Evolutionary conservation across 306 rosid species (phyloP).

Genomic region (Sphenostylis stenocarpa): DNA sequence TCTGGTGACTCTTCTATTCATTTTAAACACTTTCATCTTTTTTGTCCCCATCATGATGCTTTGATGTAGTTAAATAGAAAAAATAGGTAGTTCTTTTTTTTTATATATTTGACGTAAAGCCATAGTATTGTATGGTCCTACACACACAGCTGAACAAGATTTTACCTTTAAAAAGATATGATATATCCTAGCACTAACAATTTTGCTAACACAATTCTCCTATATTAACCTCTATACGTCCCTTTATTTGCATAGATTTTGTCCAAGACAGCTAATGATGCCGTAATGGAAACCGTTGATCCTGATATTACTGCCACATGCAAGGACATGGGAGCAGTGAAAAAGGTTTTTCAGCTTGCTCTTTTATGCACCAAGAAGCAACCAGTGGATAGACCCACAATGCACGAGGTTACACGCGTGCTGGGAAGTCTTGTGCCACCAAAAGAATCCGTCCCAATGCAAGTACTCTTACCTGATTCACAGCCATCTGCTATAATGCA

Average conservation of each 20-base stretch:
- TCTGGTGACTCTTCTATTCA: constrained; percentile 44
- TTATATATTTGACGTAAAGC: background rate
- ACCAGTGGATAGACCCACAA: constrained; percentile 74
- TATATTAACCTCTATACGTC: background rate
- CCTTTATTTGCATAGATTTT: constrained; percentile 47
- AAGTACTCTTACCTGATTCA: constrained; percentile 4
- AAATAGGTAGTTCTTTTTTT: no score
- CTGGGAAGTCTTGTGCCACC: constrained; percentile 58
- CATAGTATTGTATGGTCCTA: background rate
- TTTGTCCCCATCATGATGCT: background rate
- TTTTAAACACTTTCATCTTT: background rate
- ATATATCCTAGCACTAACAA: background rate
- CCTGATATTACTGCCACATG: constrained; percentile 68
- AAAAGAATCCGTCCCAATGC: constrained; percentile 26
- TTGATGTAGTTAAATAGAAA: background rate
- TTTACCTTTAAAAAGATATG: background rate
- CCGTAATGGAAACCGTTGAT: constrained; percentile 83
- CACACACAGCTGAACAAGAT: background rate
- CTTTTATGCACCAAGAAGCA: constrained; percentile 82
- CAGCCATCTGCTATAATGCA: constrained; percentile 46
- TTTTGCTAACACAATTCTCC: no score
- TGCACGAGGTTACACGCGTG: constrained; percentile 84
- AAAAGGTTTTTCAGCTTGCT: constrained; percentile 80
- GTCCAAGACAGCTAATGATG: constrained; percentile 71
- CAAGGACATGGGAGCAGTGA: constrained; percentile 70